Conservation (phyloP, 2,329 filamentous ascomycete species). For the Shiraia sp. region DNA sequence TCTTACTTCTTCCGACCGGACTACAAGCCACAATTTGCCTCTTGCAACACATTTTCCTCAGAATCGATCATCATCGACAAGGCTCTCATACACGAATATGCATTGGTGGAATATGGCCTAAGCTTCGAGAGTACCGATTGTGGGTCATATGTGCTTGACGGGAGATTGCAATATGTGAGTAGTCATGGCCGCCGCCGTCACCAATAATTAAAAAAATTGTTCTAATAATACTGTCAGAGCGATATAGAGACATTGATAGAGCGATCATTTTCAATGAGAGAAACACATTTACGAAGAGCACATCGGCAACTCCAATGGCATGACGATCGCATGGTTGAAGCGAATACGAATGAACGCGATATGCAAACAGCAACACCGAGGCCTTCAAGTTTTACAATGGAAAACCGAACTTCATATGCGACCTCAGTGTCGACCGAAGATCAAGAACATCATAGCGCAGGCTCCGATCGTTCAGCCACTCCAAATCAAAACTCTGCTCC, state of each 20-base stretch:
- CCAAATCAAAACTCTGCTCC: no score
- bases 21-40: conserved; percentile 21
- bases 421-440: not conserved
- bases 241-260: conserved; percentile 23
- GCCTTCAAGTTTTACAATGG: not conserved
- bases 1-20: conserved; percentile 25
- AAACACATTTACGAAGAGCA: conserved; percentile 11
- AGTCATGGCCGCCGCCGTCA: no score
- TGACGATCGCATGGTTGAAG: not conserved
- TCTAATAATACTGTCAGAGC: conserved; percentile 6
- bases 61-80: conserved; percentile 15
- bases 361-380: not conserved
- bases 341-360: not conserved
- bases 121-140: conserved; percentile 4
- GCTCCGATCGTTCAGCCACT: no score
- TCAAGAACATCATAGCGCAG: not conserved
- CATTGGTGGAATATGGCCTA: conserved; percentile 12
- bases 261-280: conserved; percentile 21
- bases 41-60: not conserved
- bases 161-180: conserved; percentile 19
- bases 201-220: not conserved
- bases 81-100: conserved; percentile 19
- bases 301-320: conserved; percentile 15
- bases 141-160: conserved; percentile 16
- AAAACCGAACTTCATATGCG: not conserved